A percentile compares a stretch with the other conserved stretches of the same genome.
Evolutionary conservation across 139 green algal species (phyloP).

Genomic region (Gonium pectorale): DNA sequence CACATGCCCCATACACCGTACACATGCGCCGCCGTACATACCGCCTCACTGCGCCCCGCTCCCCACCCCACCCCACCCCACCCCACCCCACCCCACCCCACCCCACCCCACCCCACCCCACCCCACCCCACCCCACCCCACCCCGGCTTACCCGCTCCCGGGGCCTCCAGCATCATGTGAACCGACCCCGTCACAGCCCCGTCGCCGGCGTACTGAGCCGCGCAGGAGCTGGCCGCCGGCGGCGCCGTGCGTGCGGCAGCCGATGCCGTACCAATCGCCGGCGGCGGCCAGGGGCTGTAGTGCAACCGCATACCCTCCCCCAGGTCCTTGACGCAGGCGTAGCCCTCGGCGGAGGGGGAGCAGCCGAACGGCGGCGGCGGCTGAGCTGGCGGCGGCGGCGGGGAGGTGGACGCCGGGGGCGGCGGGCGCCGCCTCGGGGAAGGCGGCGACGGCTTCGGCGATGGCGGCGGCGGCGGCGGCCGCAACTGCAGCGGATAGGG

Average conservation of each 20-base stretch:
- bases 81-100: too few species aligned
- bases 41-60: too few species aligned
- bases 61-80: too few species aligned
- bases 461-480: neutral
- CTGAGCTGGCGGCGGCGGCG: neutral
- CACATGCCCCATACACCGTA: too few species aligned
- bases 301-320: conserved; percentile 15
- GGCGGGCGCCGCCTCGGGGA: neutral
- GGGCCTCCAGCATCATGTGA: conserved; percentile 12
- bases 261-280: neutral
- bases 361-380: neutral
- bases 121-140: neutral
- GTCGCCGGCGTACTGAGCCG: neutral
- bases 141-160: neutral
- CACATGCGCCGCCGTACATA: too few species aligned
- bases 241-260: neutral
- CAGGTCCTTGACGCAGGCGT: neutral
- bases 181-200: neutral
- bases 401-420: too few species aligned
- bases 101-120: neutral
- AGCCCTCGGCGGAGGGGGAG: neutral
- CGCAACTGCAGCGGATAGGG: neutral
- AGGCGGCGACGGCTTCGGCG: neutral
- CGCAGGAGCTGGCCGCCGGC: neutral
- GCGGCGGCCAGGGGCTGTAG: neutral